These are phyloP conservation scores for Prunus armeniaca DNA, from an alignment of 306 rosid genomes.

Conservation along the genomic window DNA sequence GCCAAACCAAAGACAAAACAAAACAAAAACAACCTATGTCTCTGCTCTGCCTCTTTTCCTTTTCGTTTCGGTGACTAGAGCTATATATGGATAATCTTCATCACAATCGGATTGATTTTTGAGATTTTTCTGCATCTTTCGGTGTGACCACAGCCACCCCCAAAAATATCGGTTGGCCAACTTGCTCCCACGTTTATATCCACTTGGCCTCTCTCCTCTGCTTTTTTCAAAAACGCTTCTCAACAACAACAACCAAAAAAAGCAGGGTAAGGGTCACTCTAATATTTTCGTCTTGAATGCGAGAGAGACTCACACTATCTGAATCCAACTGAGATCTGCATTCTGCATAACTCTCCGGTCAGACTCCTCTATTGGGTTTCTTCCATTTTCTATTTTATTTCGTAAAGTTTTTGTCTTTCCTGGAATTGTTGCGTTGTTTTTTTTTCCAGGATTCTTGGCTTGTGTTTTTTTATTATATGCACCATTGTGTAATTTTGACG, in stretches of 20 bases:
- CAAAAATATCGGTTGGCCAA: constrained; percentile 30
- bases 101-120: not conserved
- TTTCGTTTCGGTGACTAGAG: not conserved
- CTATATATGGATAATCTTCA: constrained; percentile 1
- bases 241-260: not conserved
- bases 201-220: constrained; percentile 6
- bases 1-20: not conserved
- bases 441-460: not conserved
- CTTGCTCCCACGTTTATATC: constrained; percentile 20
- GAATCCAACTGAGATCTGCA: constrained; percentile 22
- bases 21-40: not conserved
- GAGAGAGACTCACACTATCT: not conserved
- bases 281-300: not conserved
- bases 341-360: constrained; percentile 25
- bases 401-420: not conserved
- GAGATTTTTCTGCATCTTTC: constrained; percentile 27
- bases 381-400: not conserved
- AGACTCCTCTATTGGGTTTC: constrained; percentile 10
- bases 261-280: not conserved
- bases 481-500: constrained; percentile 1
- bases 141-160: constrained; percentile 25
- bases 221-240: constrained; percentile 3
- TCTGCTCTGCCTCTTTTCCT: not conserved
- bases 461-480: not conserved
- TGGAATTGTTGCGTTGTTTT: not conserved